These are phyloP conservation scores for Boletus insuetus DNA, from an alignment of 768 basidiomycete species.

Conservation along the genomic window DNA sequence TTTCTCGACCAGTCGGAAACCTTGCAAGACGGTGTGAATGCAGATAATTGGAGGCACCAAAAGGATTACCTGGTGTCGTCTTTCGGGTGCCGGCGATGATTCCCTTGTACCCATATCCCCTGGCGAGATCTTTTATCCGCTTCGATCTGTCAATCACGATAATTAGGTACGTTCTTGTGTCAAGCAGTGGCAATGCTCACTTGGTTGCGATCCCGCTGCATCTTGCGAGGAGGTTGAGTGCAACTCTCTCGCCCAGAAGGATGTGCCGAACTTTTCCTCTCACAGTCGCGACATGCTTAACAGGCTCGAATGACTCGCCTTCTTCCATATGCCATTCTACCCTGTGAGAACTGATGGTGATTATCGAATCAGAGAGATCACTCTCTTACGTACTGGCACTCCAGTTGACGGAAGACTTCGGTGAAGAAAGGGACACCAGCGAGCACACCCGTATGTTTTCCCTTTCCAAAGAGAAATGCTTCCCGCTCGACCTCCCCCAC, in stretches of 20 bases:
- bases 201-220: slow-evolving; percentile 97
- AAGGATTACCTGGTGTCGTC: slow-evolving; percentile 77
- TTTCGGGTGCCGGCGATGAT: slow-evolving; percentile 94
- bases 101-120: slow-evolving; percentile 76
- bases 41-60: not conserved
- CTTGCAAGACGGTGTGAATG: slow-evolving; percentile 35
- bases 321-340: slow-evolving; percentile 94
- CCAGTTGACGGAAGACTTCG: slow-evolving; percentile 86
- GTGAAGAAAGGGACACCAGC: slow-evolving; percentile 96
- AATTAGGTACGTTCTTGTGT: not conserved
- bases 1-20: slow-evolving; percentile 96
- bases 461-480: slow-evolving; percentile 91
- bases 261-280: slow-evolving; percentile 84
- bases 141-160: slow-evolving; percentile 61
- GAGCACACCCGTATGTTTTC: slow-evolving; percentile 70
- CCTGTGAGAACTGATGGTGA: slow-evolving; percentile 38
- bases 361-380: not conserved
- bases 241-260: slow-evolving; percentile 89
- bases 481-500: slow-evolving; percentile 87
- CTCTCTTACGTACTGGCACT: slow-evolving; percentile 72
- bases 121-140: slow-evolving; percentile 73
- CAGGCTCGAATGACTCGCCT: slow-evolving; percentile 75
- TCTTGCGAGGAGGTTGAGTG: slow-evolving; percentile 88
- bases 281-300: slow-evolving; percentile 88
- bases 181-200: slow-evolving; percentile 42